Evolutionary conservation across 805 yeast species (phyloP).

Genomic region (Metschnikowia similis): DNA sequence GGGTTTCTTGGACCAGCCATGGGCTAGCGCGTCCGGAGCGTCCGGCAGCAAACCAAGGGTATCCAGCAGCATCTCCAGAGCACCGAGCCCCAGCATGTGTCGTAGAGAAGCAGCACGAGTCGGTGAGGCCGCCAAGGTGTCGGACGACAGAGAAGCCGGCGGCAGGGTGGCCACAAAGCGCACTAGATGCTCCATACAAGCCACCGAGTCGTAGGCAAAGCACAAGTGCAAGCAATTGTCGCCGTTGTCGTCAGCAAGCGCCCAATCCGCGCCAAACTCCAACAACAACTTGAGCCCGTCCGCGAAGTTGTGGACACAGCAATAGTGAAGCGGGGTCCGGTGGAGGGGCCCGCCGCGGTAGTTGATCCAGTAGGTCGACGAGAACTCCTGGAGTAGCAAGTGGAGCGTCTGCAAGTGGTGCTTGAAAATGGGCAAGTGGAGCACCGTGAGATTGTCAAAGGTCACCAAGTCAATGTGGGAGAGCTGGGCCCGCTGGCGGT

Average conservation of each 20-base stretch:
- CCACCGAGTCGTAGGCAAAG: conserved; percentile 60
- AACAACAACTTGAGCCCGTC: conserved; percentile 62
- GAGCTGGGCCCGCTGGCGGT: conserved; percentile 9
- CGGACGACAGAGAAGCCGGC: neutral
- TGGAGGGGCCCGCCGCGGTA: conserved; percentile 45
- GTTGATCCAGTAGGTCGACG: conserved; percentile 46
- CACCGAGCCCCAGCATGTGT: too few species aligned
- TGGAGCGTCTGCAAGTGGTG: conserved; percentile 68
- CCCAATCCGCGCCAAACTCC: conserved; percentile 62
- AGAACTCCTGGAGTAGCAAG: conserved; percentile 51
- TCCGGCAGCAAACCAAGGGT: too few species aligned
- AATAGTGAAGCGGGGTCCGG: conserved; percentile 65
- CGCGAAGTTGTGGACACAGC: conserved; percentile 55
- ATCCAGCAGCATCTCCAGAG: too few species aligned
- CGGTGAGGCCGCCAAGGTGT: too few species aligned
- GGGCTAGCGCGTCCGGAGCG: too few species aligned
- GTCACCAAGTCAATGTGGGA: conserved; percentile 35
- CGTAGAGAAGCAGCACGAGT: too few species aligned
- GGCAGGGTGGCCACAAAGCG: conserved; percentile 1
- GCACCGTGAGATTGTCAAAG: conserved; percentile 57
- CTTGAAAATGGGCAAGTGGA: conserved; percentile 63
- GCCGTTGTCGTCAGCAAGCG: conserved; percentile 26
- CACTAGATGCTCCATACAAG: conserved; percentile 37
- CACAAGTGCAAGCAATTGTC: conserved; percentile 38
- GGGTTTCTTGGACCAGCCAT: too few species aligned